Evolutionary conservation across 345 rosid species (phyloP), one percentile per base, ranked within the genome.

Genomic region (Psidium guajava): DNA sequence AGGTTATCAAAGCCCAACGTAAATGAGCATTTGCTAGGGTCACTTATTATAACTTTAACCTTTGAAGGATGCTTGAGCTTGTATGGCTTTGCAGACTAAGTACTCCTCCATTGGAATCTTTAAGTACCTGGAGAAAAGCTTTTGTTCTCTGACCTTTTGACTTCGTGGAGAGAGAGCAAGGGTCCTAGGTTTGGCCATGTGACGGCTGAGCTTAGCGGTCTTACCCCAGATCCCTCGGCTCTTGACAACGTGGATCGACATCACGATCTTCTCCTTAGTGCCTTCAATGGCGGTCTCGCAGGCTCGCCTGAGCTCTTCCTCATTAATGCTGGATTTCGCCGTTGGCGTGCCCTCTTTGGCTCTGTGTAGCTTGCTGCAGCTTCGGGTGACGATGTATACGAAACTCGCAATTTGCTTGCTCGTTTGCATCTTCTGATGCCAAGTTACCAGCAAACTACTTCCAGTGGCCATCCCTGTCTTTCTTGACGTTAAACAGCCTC

Each of bases 271-370:
- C 92, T 97, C 98, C 85, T 94, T 95, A 42, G 97, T 95, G 87
- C 98, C 98, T 89, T 96, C 99, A 82, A 97, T 95, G 82, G 94
- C 99, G 27, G 97, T 95, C 89, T 96, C 95, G 88, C 99, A 97
- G 82, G 98, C 99, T 88, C 98, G 93, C 90, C 94, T 86, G 7
- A 97, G 96, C 93, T 97, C 99, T 82, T 88, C 93, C 85, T 97
- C 99, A 88, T 97, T 98, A 28, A 98, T 98, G 90, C 98, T 96
- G 47, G 98, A 97, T 90, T 95, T 97, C 90, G 98, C 99, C 99
- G 96, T 96, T 91, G 25, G 36, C 49, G 52, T 40, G 59, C 44
- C 74, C 14, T 58, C 83, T 28, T 44, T 5, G 24, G 56, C 55
- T 54, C 83, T 16, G 14, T 11, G 42, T 24, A n/a, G 54, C 83